Evolutionary conservation across 108 stramenopile species (phyloP), one percentile per base, ranked within the genome.

Genomic region (Nitzschia palea): DNA sequence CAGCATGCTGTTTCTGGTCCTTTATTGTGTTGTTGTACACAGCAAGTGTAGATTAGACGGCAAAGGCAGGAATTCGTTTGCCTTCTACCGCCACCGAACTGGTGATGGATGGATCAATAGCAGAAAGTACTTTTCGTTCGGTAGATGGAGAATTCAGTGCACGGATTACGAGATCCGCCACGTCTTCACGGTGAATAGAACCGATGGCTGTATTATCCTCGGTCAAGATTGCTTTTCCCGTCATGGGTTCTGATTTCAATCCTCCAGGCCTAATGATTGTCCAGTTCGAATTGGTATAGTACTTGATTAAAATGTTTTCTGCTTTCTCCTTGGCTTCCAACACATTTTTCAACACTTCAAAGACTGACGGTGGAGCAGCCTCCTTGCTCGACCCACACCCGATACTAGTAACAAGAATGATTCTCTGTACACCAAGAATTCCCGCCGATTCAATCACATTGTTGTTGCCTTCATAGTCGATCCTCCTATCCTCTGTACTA

Each of bases 361-460:
- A 95, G 2, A 89, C 90, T 20, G 77, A 60, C 17, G 86, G 86
- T 30, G 90, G 89, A 53, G 87, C 84, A 8, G 96, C 97, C 55
- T 87, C 93, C 59, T 87, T 89, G 52, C 79, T 83, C 36, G 71
- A 76, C 2, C 97, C 97, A 55, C 97, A 97, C 23, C 97, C 97
- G 62, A 96, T 87, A 51, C 88, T 91, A 2, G 97, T 96, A 27
- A 97, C 89, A 33, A 96, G 77, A 15, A 97, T 62, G 22, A 97
- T 74, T 53, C 96, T 87, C 1, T 90, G 93, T 18, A 96, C 90
- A 2, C 97, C 97, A 59, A 97, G 84, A 67, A 97, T 96, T 0
- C 97, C 97, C 9, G 97, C 97, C 8, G 93, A 91, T 73, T 97
- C 97, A 50, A 97, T 96, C 18, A 96, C 95, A 66, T 97, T 97